Conservation (phyloP, 441 rosid genomes). For the Francoa sonchifolia region DNA sequence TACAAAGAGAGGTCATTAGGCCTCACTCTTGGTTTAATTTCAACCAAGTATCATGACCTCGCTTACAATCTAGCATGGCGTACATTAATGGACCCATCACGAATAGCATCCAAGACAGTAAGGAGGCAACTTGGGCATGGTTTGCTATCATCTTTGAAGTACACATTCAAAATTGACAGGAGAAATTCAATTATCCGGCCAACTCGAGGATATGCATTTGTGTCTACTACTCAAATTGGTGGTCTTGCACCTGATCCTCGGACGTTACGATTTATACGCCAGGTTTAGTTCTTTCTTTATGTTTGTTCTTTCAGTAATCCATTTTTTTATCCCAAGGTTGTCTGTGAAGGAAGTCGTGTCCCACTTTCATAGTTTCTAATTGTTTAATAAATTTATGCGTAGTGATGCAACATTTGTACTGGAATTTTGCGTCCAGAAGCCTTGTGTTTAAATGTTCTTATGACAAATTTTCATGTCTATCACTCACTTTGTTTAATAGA, state of each 20-base stretch:
- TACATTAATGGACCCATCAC: constrained; percentile 69
- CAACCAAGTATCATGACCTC: constrained; percentile 59
- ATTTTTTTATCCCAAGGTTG: too few relatives aligned
- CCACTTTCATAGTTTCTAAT: constrained; percentile 2
- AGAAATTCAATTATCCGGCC: constrained; percentile 76
- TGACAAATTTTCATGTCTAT: too few relatives aligned
- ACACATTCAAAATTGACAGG: constrained; percentile 58
- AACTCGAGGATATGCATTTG: constrained; percentile 66
- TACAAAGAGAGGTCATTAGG: constrained; percentile 73
- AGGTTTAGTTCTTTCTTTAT: constrained; percentile 30
- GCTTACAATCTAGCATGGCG: constrained; percentile 71
- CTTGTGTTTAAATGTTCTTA: too few relatives aligned
- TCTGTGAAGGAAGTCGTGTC: too few relatives aligned
- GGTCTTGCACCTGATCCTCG: constrained; percentile 88
- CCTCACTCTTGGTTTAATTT: constrained; percentile 68
- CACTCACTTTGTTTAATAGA: too few relatives aligned
- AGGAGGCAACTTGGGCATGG: constrained; percentile 89
- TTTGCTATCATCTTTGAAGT: constrained; percentile 67
- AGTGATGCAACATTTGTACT: too few relatives aligned
- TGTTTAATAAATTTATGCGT: too few relatives aligned
- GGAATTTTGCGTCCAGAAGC: too few relatives aligned
- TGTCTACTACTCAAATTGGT: constrained; percentile 59
- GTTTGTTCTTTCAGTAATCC: too few relatives aligned
- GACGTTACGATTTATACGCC: constrained; percentile 69
- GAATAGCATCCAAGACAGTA: constrained; percentile 36